Percentiles rank a stretch among this genome's conserved stretches.
Conservation (phyloP, 208 protist genomes). For the Leishmania tarentolae region DNA sequence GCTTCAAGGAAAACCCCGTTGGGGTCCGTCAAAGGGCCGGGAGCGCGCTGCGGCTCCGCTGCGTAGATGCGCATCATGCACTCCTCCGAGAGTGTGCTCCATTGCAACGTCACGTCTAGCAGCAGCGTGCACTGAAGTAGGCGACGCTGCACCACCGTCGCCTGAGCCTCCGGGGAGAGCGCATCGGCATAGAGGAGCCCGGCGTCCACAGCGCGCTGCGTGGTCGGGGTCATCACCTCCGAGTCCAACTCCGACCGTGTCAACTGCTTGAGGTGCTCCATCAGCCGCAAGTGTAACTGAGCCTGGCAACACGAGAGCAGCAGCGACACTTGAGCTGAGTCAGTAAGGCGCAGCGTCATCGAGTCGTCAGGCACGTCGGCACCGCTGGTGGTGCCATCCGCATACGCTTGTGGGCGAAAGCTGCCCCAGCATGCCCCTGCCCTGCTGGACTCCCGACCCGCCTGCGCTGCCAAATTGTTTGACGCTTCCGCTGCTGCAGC, state of each 20-base stretch:
- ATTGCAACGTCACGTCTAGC: constrained; percentile 29
- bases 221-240: constrained; percentile 28
- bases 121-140: constrained; percentile 45
- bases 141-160: constrained; percentile 24
- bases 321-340: constrained; percentile 23
- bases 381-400: neutral
- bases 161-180: constrained; percentile 11
- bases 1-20: constrained; percentile 74
- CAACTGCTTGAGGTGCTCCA: constrained; percentile 28
- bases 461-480: neutral
- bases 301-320: constrained; percentile 38
- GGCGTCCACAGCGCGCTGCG: constrained; percentile 28
- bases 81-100: constrained; percentile 28
- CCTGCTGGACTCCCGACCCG: neutral
- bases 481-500: constrained; percentile 5
- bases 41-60: constrained; percentile 22
- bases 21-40: constrained; percentile 40
- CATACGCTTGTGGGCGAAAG: neutral
- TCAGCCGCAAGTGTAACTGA: constrained; percentile 32
- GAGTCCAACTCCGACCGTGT: constrained; percentile 15
- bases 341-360: constrained; percentile 8
- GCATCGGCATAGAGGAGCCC: constrained; percentile 21
- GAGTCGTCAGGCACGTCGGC: neutral
- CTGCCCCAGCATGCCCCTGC: neutral
- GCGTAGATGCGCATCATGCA: constrained; percentile 28